Base-by-base conservation (phyloP, 2,329 filamentous ascomycete species). In the Neonectria magnoliae region DNA sequence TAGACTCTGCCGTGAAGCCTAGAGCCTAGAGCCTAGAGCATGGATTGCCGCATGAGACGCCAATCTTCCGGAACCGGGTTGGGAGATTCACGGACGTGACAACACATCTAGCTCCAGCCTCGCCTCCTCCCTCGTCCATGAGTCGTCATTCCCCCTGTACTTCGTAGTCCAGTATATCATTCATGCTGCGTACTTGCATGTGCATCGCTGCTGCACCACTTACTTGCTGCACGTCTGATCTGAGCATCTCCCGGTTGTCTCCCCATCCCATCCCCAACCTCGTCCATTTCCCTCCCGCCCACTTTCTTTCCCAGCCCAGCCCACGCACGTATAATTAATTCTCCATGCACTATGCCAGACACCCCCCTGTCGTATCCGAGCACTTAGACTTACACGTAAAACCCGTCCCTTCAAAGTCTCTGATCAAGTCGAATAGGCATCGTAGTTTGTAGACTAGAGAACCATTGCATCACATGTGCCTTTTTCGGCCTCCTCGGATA, bases 91-190 rank as follows among this genome's bases (percentile, higher is more conserved):
- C 62, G 52, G 52, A 52, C 63, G 25, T 65, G 63, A 65, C 63
- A 65, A 65, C 63, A 51, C 63, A 65, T 62, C 63, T 65, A 65
- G 63, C 63, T 55, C 29, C 50, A 53, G 41, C 60, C 54, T 64
- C 29, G 51, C 45, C 52, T 50, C 45, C 52, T 50, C 38, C 48
- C 36, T 29, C 29, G 29, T n/a, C n/a, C n/a, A n/a, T 25, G 25
- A 25, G 25, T 25, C 25, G 25, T 25, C 25, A 25, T 25, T 25
- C 25, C 25, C 22, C 25, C 25, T 25, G 25, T 5, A 25, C 25
- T 25, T 25, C 25, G 25, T 25, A 25, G 25, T 25, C 25, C 5
- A 25, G 25, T 25, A 25, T 25, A 25, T 25, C 25, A 25, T 25
- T 25, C 25, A 25, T 25, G 25, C 25, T 25, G 25, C 25, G 25